Base-by-base conservation (phyloP, 2,329 filamentous ascomycete genomes). In the Pseudocercospora ulei region DNA sequence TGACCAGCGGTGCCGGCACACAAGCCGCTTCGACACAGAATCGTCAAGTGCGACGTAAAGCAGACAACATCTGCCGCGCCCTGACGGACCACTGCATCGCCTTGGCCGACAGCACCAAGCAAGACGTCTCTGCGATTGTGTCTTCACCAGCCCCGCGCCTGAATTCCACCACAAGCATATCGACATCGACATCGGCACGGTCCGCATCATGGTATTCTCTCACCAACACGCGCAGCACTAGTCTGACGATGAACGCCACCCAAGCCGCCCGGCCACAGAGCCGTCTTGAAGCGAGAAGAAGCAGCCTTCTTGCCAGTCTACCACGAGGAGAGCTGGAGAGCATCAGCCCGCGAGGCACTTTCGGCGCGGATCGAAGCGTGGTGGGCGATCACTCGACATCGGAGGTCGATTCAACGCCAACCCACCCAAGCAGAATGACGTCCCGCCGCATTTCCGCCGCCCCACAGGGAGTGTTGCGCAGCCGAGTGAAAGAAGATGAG, bases 11-110 rank as follows among this genome's bases (percentile, higher is more conserved):
- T 28, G 72, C 72, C 27, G 80, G 82, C 7, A 75, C 84, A 35
- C 79, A 67, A 39, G 68, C 79, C 43, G 76, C 73, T 27, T 73
- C 75, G 7, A 79, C 78, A 53, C 79, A 82, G 1, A 88, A 98
- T 58, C 76, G 90, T 35, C 84, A 93, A 57, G 70, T 94, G 9
- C 77, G 86, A 33, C 77, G 88, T 46, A 95, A 94, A 62, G 84
- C 85, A 17, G 88, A 98, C 57, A 86, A 82, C 56, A 77, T 98
- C 57, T 96, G 90, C 59, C 80, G 88, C 38, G 90, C 82, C 55
- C 65, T 98, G 49, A 96, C 88, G 0, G 90, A 98, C 61, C 70
- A 98, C 4, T 94, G 85, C 57, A 73, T 98, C 39, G 82, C 86
- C 1, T 66, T 98, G 8, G 66, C 63, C 47, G 66, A 69, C 33